A percentile compares a stretch with the other conserved stretches of the same genome.
These are phyloP conservation scores for Keithomyces neogunnii DNA, from an alignment of 2,329 filamentous ascomycete species.

Conservation along the genomic window DNA sequence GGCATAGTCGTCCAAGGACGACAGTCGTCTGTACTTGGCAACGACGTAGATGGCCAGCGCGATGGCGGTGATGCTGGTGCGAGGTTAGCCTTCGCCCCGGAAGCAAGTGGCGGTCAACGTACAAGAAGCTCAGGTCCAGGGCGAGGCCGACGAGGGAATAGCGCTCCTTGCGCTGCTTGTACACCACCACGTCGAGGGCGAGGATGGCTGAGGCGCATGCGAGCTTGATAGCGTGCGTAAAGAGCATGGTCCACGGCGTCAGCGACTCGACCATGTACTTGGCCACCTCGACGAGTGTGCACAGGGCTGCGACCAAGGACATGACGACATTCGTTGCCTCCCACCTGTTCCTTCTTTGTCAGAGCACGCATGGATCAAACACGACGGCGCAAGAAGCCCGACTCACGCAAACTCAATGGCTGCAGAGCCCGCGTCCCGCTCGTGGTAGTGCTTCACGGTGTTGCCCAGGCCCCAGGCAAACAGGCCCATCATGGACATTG, in stretches of 20 bases:
- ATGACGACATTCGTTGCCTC: constrained; percentile 43
- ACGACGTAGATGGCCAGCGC: constrained; percentile 37
- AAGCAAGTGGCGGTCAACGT: constrained; percentile 15
- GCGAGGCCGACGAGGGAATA: constrained; percentile 41
- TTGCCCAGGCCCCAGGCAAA: constrained; percentile 45
- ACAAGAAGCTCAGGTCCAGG: constrained; percentile 42
- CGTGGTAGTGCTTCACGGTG: constrained; percentile 34
- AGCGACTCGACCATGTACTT: constrained; percentile 39
- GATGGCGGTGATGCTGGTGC: constrained; percentile 31
- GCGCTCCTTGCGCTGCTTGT: constrained; percentile 32
- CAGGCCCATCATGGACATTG: constrained; percentile 39
- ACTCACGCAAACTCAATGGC: constrained; percentile 41
- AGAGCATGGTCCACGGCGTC: constrained; percentile 46
- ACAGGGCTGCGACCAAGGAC: constrained; percentile 35
- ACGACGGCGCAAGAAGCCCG: too few relatives aligned
- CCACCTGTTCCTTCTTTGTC: constrained; percentile 33
- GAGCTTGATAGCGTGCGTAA: constrained; percentile 41
- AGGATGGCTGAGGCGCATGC: constrained; percentile 37
- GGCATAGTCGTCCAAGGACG: constrained; percentile 41
- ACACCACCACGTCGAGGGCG: constrained; percentile 43
- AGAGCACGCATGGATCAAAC: background rate
- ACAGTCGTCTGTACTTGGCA: constrained; percentile 37
- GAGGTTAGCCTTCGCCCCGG: constrained; percentile 4
- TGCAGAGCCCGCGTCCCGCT: constrained; percentile 30
- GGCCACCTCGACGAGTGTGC: constrained; percentile 38